Base-by-base conservation (phyloP, 805 yeast genomes). In the Candida taoyuanica region DNA sequence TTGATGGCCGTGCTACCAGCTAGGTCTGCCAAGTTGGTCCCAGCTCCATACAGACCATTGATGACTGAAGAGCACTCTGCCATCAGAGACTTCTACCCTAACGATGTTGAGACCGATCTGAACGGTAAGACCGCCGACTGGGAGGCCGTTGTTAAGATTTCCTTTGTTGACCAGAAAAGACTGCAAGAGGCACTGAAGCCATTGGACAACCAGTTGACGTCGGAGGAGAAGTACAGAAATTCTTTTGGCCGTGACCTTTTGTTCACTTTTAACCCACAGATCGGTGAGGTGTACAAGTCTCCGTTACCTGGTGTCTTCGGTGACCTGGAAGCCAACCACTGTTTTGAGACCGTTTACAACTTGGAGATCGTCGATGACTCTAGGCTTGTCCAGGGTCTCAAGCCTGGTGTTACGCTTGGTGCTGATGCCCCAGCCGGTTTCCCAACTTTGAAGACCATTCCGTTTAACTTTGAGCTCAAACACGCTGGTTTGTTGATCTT, bases 121-220 rank as follows among this genome's bases (percentile, higher is more conserved):
- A 93, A 93, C 58, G 98, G 98, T 31, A 93, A 93, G 59, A 85
- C 88, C 39, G 95, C 93, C 2, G 82, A 87, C 34, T 93, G 98
- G 98, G 98, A 93, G 65, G 97, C 97, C 9, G 96, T 93, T 39
- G 96, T 93, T 6, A 73, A 86, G 52, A 73, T 93, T 42, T 81
- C 94, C 5, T 93, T 93, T 69, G 97, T 93, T 32, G 97, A 93
- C 49, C 87, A 84, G 53, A 62, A 74, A 21, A 72, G 93, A 43
- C 70, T 93, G 40, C 64, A 82, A 23, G 78, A 70, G 4, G 91
- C 91, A 2, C 74, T 93, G 74, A 67, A 63, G 33, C 85, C 95
- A 2, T 62, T 71, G 29, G 84, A 85, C 40, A 53, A 64, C 1
- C 71, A 70, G 43, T 65, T 93, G 40, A 66, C 79, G 1, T 74